Evolutionary conservation across 805 yeast species (phyloP).

Genomic region (Yueomyces sp.): DNA sequence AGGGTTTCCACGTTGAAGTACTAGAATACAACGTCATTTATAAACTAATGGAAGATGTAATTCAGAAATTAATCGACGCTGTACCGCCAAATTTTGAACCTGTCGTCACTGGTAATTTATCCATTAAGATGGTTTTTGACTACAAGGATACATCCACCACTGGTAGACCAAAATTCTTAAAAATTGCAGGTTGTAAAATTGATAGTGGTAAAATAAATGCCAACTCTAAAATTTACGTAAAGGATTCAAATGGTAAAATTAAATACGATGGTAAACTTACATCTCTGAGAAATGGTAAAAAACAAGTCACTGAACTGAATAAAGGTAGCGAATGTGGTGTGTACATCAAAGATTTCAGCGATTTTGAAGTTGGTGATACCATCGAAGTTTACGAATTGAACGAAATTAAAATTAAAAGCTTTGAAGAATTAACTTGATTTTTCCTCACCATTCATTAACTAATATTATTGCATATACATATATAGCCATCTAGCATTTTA

Average conservation of each 20-base stretch:
- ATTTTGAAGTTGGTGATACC: slow-evolving; percentile 60
- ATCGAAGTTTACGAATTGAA: slow-evolving; percentile 51
- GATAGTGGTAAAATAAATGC: slow-evolving; percentile 52
- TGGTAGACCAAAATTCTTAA: slow-evolving; percentile 30
- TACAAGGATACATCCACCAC: slow-evolving; percentile 41
- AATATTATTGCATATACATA: no score
- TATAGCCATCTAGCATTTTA: background rate
- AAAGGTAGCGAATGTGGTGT: slow-evolving; percentile 91
- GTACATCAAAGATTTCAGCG: slow-evolving; percentile 47
- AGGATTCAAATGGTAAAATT: slow-evolving; percentile 28
- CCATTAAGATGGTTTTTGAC: slow-evolving; percentile 57
- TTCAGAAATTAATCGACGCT: slow-evolving; percentile 42
- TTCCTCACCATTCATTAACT: no score
- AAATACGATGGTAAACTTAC: slow-evolving; percentile 46
- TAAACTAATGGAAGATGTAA: slow-evolving; percentile 74
- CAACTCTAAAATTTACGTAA: slow-evolving; percentile 42
- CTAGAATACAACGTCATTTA: slow-evolving; percentile 70
- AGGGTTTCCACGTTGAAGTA: slow-evolving; percentile 53
- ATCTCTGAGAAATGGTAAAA: slow-evolving; percentile 70
- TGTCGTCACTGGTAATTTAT: slow-evolving; percentile 53
- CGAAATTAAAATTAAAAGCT: background rate
- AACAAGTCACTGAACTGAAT: slow-evolving; percentile 59
- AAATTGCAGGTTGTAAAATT: slow-evolving; percentile 84
- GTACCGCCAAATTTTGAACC: slow-evolving; percentile 56
- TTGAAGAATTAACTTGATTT: no score